A percentile compares a stretch with the other conserved stretches of the same genome.
Evolutionary conservation across 495 filamentous ascomycete genomes (phyloP).

Genomic region (Penicillium soppii): DNA sequence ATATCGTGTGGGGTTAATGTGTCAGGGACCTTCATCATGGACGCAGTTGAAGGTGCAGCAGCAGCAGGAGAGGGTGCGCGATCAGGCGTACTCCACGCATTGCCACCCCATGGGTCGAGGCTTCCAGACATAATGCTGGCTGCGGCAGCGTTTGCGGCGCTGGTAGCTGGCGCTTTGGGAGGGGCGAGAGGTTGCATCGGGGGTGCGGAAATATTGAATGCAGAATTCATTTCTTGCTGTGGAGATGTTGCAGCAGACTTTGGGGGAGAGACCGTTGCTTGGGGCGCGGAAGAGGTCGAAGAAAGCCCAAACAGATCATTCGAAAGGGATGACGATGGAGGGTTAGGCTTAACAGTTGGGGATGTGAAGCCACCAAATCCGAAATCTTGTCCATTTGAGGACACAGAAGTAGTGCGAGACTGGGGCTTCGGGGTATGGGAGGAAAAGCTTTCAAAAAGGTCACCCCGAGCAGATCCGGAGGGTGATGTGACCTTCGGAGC

Average conservation of each 20-base stretch:
- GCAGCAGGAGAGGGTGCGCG: constrained; percentile 30
- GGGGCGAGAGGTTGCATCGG: constrained; percentile 45
- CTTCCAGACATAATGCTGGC: constrained; percentile 32
- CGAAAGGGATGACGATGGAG: constrained; percentile 44
- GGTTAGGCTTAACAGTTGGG: constrained; percentile 41
- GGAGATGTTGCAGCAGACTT: constrained; percentile 40
- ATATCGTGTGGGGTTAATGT: constrained; percentile 46
- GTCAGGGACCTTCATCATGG: constrained; percentile 49
- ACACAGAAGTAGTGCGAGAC: constrained; percentile 40
- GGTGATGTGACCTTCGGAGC: constrained; percentile 53
- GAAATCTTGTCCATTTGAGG: constrained; percentile 54
- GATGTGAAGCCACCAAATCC: constrained; percentile 48
- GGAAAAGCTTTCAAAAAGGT: constrained; percentile 78
- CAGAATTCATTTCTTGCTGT: constrained; percentile 53
- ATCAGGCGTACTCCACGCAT: constrained; percentile 53
- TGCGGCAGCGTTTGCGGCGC: constrained; percentile 33
- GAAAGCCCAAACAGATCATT: constrained; percentile 83
- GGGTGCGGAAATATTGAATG: constrained; percentile 74
- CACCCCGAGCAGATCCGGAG: constrained; percentile 54
- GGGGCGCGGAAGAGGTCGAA: constrained; percentile 48
- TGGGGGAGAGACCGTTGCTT: constrained; percentile 42
- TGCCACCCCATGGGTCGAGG: constrained; percentile 51
- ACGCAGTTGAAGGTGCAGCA: constrained; percentile 21
- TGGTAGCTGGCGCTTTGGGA: constrained; percentile 32
- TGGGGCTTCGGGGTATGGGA: constrained; percentile 51